phyloP scores from a whole-genome alignment of 176 grass and related monocot genomes.

The Carex myosuroides region DNA sequence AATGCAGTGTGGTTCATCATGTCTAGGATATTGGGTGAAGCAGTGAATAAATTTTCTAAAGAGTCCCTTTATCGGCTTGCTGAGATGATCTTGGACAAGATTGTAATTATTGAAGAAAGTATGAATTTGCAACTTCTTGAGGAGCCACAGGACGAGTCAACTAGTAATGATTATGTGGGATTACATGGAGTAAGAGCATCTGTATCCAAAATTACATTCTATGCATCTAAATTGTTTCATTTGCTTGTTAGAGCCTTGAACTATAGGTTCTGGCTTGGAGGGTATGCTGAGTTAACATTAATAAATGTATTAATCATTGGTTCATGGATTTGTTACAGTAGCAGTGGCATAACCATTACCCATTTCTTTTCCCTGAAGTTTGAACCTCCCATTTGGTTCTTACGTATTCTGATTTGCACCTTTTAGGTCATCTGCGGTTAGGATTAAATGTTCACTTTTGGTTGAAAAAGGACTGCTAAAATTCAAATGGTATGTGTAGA shows the following conservation, averaged over 20 bases:
- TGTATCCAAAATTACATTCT: slow-evolving; percentile 59
- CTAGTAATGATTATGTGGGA: slow-evolving; percentile 31
- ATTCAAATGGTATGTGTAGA: background rate
- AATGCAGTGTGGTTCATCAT: slow-evolving; percentile 75
- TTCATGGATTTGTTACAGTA: background rate
- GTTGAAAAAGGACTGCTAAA: background rate
- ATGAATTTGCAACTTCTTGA: slow-evolving; percentile 41
- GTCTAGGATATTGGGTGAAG: slow-evolving; percentile 35
- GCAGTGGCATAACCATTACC: background rate
- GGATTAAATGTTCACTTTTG: background rate
- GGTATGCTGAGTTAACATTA: background rate
- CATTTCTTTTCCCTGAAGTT: background rate
- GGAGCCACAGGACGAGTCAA: slow-evolving; percentile 13
- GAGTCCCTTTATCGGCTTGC: slow-evolving; percentile 33
- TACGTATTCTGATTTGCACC: background rate
- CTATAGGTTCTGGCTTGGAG: background rate
- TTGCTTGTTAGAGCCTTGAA: background rate
- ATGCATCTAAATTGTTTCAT: slow-evolving; percentile 14
- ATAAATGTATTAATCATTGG: background rate
- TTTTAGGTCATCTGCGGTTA: background rate
- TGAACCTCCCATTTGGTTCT: background rate
- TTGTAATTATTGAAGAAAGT: slow-evolving; percentile 50
- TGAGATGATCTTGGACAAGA: slow-evolving; percentile 50
- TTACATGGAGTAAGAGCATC: slow-evolving; percentile 29
- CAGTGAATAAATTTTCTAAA: slow-evolving; percentile 20